Evolutionary conservation across 2,329 filamentous ascomycete genomes (phyloP), one percentile per base, ranked within the genome.

Genomic region (Fusarium neocosmosporiellum): DNA sequence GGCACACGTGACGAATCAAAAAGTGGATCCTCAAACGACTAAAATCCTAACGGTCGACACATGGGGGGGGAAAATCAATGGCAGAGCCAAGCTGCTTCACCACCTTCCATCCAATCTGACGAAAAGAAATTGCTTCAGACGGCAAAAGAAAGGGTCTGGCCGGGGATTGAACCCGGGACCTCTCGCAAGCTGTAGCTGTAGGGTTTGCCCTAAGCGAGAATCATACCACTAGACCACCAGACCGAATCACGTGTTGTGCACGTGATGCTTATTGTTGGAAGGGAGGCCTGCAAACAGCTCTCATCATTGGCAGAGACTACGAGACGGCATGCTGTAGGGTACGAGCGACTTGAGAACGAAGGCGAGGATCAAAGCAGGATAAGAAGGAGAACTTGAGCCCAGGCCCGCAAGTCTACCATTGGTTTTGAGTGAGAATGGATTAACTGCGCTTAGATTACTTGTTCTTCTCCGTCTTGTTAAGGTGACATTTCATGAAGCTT

Each of bases 101-200:
- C 80, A 80, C 81, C 82, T 81, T 79, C 82, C 81, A 81, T 67
- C 64, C 70, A 74, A 66, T 48, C 59, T 62, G 22, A 64, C 75
- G 74, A 77, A 36, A 65, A 75, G 75, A 76, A 70, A 74, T 60
- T 70, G 27, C 77, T 78, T 77, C 79, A 78, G 77, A 77, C 77
- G 75, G 78, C n/a, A 48, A 46, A 50, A 24, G 36, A 31, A 70
- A 75, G 82, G 82, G 82, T 82, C 81, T 83, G 81, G 81, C 83
- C 83, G 83, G 81, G 83, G 81, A 84, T 84, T 82, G 83, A 84
- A 84, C 83, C 81, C 83, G 82, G 82, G 83, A 83, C 83, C 83
- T 84, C 82, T 83, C 83, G 83, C 83, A 84, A 77, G 71, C 74
- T 61, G 18, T 50, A 13, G 46, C 46, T 53, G 27, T 53, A 53